Percentiles rank a stretch among this genome's conserved stretches.
Evolutionary conservation across 2,329 filamentous ascomycete genomes (phyloP).

Genomic region (Scortechinia acanthostroma): DNA sequence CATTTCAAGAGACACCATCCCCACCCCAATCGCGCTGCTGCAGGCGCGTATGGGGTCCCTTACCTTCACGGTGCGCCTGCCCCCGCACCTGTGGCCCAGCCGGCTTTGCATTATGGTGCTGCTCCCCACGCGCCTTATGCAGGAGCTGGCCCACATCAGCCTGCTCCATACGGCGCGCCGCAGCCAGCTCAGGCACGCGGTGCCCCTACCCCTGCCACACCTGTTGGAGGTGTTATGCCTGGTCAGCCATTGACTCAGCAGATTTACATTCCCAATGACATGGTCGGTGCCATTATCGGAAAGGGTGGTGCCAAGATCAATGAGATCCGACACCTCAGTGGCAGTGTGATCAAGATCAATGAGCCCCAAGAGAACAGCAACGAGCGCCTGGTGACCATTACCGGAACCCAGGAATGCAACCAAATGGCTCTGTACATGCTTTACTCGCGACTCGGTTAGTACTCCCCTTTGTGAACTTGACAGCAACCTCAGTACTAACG

Average conservation of each 20-base stretch:
- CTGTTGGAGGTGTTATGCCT: conserved; percentile 43
- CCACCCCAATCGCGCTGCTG: conserved; percentile 69
- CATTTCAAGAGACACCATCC: conserved; percentile 74
- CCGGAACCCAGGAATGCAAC: conserved; percentile 95
- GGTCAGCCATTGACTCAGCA: conserved; percentile 90
- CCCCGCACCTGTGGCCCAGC: conserved; percentile 18
- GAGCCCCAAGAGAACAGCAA: conserved; percentile 99
- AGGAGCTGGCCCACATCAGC: conserved; percentile 23
- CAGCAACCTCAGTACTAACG: conserved; percentile 4
- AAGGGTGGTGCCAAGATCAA: conserved; percentile 99
- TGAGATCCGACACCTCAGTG: conserved; percentile 91
- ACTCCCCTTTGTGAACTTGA: conserved; percentile 11
- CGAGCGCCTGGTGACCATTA: conserved; percentile 93
- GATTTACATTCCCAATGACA: conserved; percentile 98
- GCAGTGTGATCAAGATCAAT: conserved; percentile 99
- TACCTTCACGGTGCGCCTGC: conserved; percentile 58
- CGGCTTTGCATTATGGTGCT: neutral
- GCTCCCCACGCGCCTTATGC: conserved; percentile 5
- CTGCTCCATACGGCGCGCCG: conserved; percentile 42
- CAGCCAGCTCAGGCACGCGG: conserved; percentile 41
- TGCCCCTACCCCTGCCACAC: conserved; percentile 48
- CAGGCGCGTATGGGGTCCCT: conserved; percentile 62
- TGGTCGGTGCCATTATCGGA: conserved; percentile 98
- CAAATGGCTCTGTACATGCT: conserved; percentile 99
- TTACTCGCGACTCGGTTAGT: conserved; percentile 86